Conservation (phyloP, 495 filamentous ascomycete genomes). For the Xylaria telfairii region DNA sequence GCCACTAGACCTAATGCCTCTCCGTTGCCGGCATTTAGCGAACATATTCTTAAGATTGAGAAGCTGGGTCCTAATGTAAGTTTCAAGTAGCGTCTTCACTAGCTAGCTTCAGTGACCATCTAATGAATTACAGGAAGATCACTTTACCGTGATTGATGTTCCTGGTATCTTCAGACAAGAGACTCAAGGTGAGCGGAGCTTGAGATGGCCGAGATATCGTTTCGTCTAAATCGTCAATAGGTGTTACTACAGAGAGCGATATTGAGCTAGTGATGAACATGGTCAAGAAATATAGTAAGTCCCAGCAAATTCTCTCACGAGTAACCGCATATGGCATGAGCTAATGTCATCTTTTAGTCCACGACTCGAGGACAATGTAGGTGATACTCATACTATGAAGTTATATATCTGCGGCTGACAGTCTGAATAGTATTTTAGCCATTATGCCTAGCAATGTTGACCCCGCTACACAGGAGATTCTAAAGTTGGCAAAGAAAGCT, state of each 20-base stretch:
- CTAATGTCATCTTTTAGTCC: conserved; percentile 30
- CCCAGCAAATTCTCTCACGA: background rate
- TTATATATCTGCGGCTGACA: conserved; percentile 7
- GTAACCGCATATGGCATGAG: background rate
- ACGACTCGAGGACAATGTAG: conserved; percentile 37
- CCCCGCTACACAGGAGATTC: conserved; percentile 64
- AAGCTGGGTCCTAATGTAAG: conserved; percentile 58
- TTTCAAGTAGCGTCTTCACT: background rate
- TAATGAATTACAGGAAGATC: conserved; percentile 42
- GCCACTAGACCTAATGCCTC: conserved; percentile 28
- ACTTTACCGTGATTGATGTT: conserved; percentile 66
- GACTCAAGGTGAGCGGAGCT: conserved; percentile 46
- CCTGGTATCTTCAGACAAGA: conserved; percentile 66
- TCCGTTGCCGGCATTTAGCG: conserved; percentile 53
- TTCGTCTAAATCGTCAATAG: conserved; percentile 15
- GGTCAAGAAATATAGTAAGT: conserved; percentile 60
- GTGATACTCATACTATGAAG: conserved; percentile 4
- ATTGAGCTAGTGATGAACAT: conserved; percentile 58
- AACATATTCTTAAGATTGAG: conserved; percentile 65
- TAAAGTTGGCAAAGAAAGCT: conserved; percentile 55
- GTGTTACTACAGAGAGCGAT: conserved; percentile 51
- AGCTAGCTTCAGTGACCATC: background rate
- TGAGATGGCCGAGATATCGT: background rate
- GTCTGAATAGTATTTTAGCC: conserved; percentile 54
- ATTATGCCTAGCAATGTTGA: conserved; percentile 66